These are phyloP conservation scores for Thymus quinquecostatus DNA, from an alignment of 257 asterid genomes.

Conservation along the genomic window DNA sequence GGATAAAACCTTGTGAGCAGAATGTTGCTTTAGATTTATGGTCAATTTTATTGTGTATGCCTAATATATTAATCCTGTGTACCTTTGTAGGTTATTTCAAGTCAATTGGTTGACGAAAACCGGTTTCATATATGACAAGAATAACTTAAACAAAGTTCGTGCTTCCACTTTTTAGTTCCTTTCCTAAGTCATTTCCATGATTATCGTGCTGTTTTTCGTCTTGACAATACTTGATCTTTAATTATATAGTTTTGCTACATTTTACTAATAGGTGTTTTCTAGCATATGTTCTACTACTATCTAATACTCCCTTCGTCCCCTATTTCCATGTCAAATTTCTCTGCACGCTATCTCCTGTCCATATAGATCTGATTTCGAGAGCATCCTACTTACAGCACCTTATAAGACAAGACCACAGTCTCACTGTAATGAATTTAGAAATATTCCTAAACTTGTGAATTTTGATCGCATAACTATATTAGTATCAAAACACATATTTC, in stretches of 20 bases:
- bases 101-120: constrained; percentile 79
- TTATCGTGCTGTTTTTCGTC: constrained; percentile 13
- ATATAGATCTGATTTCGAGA: not conserved
- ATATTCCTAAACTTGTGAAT: not conserved
- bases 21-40: constrained; percentile 13
- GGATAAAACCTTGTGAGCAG: constrained; percentile 9
- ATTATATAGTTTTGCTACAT: constrained; percentile 7
- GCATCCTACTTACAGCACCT: not conserved
- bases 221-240: not conserved
- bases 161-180: constrained; percentile 44
- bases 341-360: constrained; percentile 1
- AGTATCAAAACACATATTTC: not conserved
- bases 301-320: too few species aligned
- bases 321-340: too few species aligned
- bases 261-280: constrained; percentile 16
- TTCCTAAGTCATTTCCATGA: constrained; percentile 20
- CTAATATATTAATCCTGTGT: constrained; percentile 35
- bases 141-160: constrained; percentile 78
- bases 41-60: constrained; percentile 23
- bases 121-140: constrained; percentile 84
- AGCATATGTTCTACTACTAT: constrained; percentile 1
- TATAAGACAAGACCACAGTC: too few species aligned
- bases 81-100: constrained; percentile 93
- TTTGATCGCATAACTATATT: not conserved
- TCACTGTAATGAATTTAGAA: too few species aligned